These are phyloP conservation scores for Saccharomyces uvarum DNA, from an alignment of 1,139 yeast species.

Conservation along the genomic window DNA sequence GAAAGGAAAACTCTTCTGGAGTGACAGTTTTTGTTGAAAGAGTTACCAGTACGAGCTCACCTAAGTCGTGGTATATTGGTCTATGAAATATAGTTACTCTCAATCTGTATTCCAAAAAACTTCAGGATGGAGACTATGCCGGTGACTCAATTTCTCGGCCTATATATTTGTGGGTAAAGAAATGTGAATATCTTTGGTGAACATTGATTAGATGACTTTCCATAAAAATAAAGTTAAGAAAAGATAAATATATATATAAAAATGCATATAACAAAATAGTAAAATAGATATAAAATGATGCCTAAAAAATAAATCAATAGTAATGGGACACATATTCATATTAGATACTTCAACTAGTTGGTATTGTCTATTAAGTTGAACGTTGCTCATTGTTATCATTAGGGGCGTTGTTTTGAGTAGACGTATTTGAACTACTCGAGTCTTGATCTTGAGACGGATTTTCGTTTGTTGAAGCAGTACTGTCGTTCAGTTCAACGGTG, in stretches of 20 bases:
- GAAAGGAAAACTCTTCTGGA: background rate
- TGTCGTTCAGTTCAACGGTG: constrained; percentile 9
- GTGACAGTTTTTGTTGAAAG: background rate
- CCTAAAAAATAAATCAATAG: background rate
- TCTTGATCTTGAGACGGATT: background rate
- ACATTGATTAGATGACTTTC: background rate
- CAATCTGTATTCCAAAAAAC: background rate
- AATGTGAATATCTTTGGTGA: background rate
- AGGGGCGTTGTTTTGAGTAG: background rate
- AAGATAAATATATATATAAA: background rate
- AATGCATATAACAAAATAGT: background rate
- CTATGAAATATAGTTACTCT: background rate
- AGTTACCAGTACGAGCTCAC: background rate
- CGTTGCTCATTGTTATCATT: background rate
- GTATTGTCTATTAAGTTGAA: background rate
- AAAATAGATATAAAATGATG: background rate
- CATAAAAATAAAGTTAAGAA: background rate
- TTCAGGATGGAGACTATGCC: background rate
- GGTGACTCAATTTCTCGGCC: background rate
- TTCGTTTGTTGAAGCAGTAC: background rate
- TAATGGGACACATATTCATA: background rate
- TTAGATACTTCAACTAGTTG: background rate
- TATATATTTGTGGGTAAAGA: background rate
- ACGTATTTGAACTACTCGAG: background rate
- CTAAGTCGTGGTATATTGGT: background rate